Conservation (phyloP, 2,329 filamentous ascomycete genomes). For the Fusarium sp. region DNA sequence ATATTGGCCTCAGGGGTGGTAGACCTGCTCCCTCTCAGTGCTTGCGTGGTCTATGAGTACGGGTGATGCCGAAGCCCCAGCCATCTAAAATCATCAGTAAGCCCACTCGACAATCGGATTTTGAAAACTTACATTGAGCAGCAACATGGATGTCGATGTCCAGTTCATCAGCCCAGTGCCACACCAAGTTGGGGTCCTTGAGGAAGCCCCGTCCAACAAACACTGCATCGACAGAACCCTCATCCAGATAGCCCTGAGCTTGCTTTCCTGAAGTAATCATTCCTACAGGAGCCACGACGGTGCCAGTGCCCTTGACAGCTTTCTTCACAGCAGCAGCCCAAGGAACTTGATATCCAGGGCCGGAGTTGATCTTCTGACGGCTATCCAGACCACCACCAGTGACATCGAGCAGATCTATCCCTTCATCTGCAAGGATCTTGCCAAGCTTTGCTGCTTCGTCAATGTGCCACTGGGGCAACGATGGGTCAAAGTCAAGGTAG, state of each 20-base stretch:
- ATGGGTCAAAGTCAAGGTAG: slow-evolving; percentile 72
- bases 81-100: slow-evolving; percentile 36
- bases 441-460: slow-evolving; percentile 75
- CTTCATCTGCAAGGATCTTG: slow-evolving; percentile 67
- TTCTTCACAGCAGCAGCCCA: slow-evolving; percentile 75
- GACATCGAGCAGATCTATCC: slow-evolving; percentile 79
- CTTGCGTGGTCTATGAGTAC: slow-evolving; percentile 39
- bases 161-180: slow-evolving; percentile 64
- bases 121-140: slow-evolving; percentile 44
- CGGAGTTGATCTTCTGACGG: slow-evolving; percentile 65
- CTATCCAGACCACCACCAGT: slow-evolving; percentile 73
- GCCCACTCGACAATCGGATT: neutral
- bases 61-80: slow-evolving; percentile 44
- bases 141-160: slow-evolving; percentile 58
- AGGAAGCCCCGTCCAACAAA: slow-evolving; percentile 64
- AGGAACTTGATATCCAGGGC: slow-evolving; percentile 75
- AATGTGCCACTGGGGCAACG: slow-evolving; percentile 66
- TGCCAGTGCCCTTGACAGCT: slow-evolving; percentile 67
- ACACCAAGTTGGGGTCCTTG: slow-evolving; percentile 66
- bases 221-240: slow-evolving; percentile 58
- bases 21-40: slow-evolving; percentile 13
- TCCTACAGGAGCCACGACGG: slow-evolving; percentile 58
- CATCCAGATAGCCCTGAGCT: slow-evolving; percentile 59
- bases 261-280: slow-evolving; percentile 56
- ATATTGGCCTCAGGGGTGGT: neutral